Evolutionary conservation across 2,329 filamentous ascomycete species (phyloP).

Genomic region (Colletotrichum truncatum): DNA sequence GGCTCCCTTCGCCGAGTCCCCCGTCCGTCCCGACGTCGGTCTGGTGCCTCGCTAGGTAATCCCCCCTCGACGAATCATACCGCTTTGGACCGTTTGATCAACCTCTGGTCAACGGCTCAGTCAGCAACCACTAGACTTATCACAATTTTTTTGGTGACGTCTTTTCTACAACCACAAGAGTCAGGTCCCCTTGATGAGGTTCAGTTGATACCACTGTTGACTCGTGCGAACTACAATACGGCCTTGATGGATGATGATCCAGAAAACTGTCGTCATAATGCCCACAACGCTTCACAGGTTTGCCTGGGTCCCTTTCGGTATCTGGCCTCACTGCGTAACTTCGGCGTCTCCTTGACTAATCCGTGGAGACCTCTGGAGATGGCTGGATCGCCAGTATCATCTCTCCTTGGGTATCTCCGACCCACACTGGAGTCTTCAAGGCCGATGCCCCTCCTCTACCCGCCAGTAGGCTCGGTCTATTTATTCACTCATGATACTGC

Average conservation of each 20-base stretch:
- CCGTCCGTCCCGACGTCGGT: slow-evolving; percentile 18
- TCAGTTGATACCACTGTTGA: slow-evolving; percentile 9
- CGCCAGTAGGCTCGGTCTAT: slow-evolving; percentile 24
- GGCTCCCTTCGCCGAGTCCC: neutral
- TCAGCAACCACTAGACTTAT: slow-evolving; percentile 22
- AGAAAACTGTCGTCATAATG: slow-evolving; percentile 30
- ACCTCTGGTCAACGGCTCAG: slow-evolving; percentile 1
- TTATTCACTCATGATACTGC: slow-evolving; percentile 25
- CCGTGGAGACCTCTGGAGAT: slow-evolving; percentile 24
- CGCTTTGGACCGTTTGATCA: neutral
- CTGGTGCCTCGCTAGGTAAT: neutral
- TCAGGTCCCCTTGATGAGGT: slow-evolving; percentile 15
- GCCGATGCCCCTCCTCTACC: slow-evolving; percentile 13
- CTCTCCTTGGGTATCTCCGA: slow-evolving; percentile 19
- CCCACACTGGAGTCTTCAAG: slow-evolving; percentile 12
- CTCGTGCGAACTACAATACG: slow-evolving; percentile 17
- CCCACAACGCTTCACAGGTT: slow-evolving; percentile 15
- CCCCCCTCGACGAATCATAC: slow-evolving; percentile 19
- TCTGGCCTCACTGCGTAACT: slow-evolving; percentile 13
- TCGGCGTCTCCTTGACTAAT: slow-evolving; percentile 28
- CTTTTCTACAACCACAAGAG: neutral
- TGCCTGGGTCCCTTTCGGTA: slow-evolving; percentile 12
- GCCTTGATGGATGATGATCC: slow-evolving; percentile 13
- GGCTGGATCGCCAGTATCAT: slow-evolving; percentile 1
- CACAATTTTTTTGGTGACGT: slow-evolving; percentile 16